These are phyloP conservation scores for Leishmania tarentolae DNA, from an alignment of 208 protist genomes.

Conservation along the genomic window DNA sequence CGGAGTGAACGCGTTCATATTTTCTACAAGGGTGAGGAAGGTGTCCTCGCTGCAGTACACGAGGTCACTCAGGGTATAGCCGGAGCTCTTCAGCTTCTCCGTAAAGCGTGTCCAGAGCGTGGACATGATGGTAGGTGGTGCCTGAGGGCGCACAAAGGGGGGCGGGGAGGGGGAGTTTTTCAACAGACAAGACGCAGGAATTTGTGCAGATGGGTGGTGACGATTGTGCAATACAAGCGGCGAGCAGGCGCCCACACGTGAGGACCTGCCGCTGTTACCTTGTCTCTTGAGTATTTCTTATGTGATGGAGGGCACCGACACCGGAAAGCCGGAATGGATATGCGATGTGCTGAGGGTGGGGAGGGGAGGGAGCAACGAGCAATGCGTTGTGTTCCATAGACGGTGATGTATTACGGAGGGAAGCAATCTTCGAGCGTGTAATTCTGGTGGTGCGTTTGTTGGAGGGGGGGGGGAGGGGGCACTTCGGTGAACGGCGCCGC, in stretches of 20 bases:
- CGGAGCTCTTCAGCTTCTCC: conserved; percentile 45
- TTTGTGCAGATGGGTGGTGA: neutral
- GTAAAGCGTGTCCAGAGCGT: conserved; percentile 54
- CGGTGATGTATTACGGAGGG: neutral
- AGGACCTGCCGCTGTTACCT: neutral
- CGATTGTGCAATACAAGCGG: neutral
- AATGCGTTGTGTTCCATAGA: neutral
- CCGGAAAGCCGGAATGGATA: neutral
- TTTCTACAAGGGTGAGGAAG: conserved; percentile 61
- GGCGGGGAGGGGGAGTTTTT: too few species aligned
- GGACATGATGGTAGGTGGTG: conserved; percentile 32
- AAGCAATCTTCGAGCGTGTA: neutral
- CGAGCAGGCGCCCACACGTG: too few species aligned
- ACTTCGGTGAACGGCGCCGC: neutral
- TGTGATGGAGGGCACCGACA: neutral
- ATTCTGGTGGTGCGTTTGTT: neutral
- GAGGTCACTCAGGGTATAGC: conserved; percentile 67
- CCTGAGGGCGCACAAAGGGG: neutral
- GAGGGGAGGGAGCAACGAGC: neutral
- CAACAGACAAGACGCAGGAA: neutral
- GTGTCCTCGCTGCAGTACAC: conserved; percentile 60
- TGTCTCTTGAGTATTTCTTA: neutral
- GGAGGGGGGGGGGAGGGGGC: neutral
- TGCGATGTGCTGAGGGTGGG: neutral
- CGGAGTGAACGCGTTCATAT: conserved; percentile 59